Base-by-base conservation (phyloP, 2,329 filamentous ascomycete genomes). In the Diaporthe vexans region DNA sequence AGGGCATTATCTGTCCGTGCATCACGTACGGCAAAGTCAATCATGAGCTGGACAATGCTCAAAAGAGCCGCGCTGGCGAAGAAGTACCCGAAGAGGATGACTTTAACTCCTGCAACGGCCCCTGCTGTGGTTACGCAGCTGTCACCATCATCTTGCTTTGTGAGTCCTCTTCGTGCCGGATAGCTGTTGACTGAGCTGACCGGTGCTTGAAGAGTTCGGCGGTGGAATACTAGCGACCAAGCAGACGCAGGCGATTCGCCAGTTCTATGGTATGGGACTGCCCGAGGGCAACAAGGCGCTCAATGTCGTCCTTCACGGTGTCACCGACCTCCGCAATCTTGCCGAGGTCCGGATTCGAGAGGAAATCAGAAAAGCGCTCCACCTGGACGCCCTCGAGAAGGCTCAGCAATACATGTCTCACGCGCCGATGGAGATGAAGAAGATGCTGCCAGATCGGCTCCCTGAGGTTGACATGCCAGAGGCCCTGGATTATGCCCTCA, bases 21-120 rank as follows among this genome's bases (percentile, higher is more conserved):
- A 21, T 76, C n/a, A 74, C 74, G n/a, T 76, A 74, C 29, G 74
- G 74, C 10, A 72, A 72, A 37, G 40, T 70, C 21, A 57, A 74
- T 15, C 63, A 63, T 19, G 72, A 72, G 33, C 61, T 76, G 61
- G 61, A 43, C 3, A 40, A 72, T 17, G 74, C 74, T 63, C 67
- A 72, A 52, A 43, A 40, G 63, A 24, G 35, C 9, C 74, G 72
- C 2, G 48, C 61, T n/a, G 68, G 72, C 24, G 15, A 74, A 13
- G 17, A 48, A 57, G 4, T 51, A 29, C 43, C 33, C 69, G 46
- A 46, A 3, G 35, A 46, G 7, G 35, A 19, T 4, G n/a, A 70
- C 1, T 71, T 72, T 51, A 69, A 72, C 33, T 11, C 37, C 24
- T 74, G 68, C 48, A 76, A 76, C 26, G 11, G 26, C 21, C 67